Conservation (phyloP, 73 alveolate genomes). For the Uronychia binucleata region DNA sequence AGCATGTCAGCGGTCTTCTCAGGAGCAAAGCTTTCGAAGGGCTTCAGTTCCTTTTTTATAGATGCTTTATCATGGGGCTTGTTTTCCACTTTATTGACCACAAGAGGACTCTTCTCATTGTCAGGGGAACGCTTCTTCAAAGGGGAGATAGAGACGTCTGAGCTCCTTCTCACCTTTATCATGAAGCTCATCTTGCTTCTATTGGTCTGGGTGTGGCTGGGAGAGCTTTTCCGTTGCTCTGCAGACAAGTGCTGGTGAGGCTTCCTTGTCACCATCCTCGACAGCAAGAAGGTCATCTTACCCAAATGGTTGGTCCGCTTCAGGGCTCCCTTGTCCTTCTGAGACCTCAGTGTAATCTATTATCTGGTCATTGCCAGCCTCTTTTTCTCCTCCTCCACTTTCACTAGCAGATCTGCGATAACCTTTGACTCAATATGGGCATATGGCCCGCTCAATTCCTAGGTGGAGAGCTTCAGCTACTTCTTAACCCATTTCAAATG, state of each 20-base stretch:
- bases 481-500: background rate
- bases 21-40: background rate
- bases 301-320: background rate
- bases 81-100: too few relatives aligned
- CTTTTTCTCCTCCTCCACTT: background rate
- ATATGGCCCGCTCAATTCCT: background rate
- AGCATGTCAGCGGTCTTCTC: background rate
- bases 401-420: background rate
- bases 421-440: background rate
- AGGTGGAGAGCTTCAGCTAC: background rate
- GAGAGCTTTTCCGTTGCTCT: too few relatives aligned
- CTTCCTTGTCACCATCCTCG: background rate
- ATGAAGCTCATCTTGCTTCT: too few relatives aligned
- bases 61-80: too few relatives aligned
- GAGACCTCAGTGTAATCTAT: background rate
- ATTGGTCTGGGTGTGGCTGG: too few relatives aligned
- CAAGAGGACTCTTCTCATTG: too few relatives aligned
- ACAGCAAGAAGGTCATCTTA: background rate
- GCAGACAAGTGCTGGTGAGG: background rate
- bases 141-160: too few relatives aligned
- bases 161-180: too few relatives aligned
- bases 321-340: background rate
- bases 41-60: background rate
- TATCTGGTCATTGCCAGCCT: background rate
- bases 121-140: too few relatives aligned